These are phyloP conservation scores for Diaporthe australafricana DNA, from an alignment of 2,329 filamentous ascomycete genomes.

Conservation along the genomic window DNA sequence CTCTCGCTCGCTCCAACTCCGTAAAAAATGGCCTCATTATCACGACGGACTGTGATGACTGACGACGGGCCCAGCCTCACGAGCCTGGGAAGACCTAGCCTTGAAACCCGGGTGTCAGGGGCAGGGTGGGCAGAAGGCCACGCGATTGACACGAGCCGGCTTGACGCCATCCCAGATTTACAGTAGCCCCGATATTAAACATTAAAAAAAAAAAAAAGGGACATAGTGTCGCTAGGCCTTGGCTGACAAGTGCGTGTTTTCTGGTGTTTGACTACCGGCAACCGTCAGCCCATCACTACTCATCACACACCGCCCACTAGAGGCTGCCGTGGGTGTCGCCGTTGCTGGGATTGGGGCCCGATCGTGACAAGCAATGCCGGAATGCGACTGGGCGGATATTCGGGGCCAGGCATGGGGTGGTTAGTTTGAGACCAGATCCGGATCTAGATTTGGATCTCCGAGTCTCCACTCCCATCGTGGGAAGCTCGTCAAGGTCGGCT, in stretches of 20 bases:
- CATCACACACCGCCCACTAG: background rate
- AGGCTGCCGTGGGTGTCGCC: background rate
- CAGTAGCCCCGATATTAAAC: constrained; percentile 14
- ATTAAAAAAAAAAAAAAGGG: background rate
- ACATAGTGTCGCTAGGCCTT: background rate
- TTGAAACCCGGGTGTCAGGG: background rate
- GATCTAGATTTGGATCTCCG: constrained; percentile 33
- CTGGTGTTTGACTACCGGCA: background rate
- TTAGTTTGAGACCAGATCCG: constrained; percentile 27
- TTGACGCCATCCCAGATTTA: constrained; percentile 27
- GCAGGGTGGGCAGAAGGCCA: constrained; percentile 22
- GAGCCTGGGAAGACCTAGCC: background rate
- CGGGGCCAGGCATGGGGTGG: constrained; percentile 7
- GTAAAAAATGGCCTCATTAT: constrained; percentile 5
- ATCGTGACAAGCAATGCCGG: constrained; percentile 23
- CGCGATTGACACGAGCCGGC: constrained; percentile 27
- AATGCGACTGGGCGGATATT: constrained; percentile 24
- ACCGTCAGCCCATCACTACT: background rate
- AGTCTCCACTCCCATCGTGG: constrained; percentile 20
- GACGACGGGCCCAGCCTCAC: background rate
- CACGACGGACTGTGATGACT: constrained; percentile 12
- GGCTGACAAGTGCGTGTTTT: background rate
- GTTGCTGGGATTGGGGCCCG: constrained; percentile 16
- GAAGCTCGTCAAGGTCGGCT: background rate
- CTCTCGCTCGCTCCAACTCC: background rate